Evolutionary conservation across 2,329 filamentous ascomycete genomes (phyloP), one percentile per base, ranked within the genome.

Genomic region (Colletotrichum higginsianum): DNA sequence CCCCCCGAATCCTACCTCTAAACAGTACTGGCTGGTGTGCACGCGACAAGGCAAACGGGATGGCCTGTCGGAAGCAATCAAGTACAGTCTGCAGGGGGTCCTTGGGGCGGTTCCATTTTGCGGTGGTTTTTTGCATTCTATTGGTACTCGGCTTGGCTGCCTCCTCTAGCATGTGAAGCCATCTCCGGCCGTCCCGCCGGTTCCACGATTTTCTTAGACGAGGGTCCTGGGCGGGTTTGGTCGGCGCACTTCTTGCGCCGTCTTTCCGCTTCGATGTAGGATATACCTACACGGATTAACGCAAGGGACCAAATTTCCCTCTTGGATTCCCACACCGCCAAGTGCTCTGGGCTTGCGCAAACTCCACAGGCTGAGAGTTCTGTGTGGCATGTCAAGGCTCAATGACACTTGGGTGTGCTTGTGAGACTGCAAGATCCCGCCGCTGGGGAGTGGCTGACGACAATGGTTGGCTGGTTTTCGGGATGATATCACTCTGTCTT

Each of bases 171-270:
- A 72, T 72, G 69, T 72, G 69, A 69, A 52, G 65, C 65, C 65
- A 56, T 69, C 65, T 69, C 69, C 69, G 69, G 69, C 52, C 65
- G 52, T 72, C 69, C 69, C 69, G 69, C 60, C 58, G 66, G 57
- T 72, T 72, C 69, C 66, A 72, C 52, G 52, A 58, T 47, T 30
- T 72, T 72, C 62, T 70, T 46, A 35, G 58, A 47, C 52, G 61
- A n/a, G 64, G 50, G 53, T 61, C 64, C 50, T 44, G 18, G 38
- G 49, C 49, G 67, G 50, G 42, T 61, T 60, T 44, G 40, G 26
- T 23, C 56, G 56, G 55, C 62, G 62, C 65, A 55, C 38, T 26
- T 56, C 4, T 40, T 21, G 30, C 40, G 23, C 53, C 46, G 46
- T 60, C 52, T 47, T 12, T 60, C 23, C 46, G 26, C 58, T 58